Percentiles rank a stretch among this genome's conserved stretches.
These are phyloP conservation scores for Globisporangium abappressorium DNA, from an alignment of 352 stramenopile genomes.

Conservation along the genomic window DNA sequence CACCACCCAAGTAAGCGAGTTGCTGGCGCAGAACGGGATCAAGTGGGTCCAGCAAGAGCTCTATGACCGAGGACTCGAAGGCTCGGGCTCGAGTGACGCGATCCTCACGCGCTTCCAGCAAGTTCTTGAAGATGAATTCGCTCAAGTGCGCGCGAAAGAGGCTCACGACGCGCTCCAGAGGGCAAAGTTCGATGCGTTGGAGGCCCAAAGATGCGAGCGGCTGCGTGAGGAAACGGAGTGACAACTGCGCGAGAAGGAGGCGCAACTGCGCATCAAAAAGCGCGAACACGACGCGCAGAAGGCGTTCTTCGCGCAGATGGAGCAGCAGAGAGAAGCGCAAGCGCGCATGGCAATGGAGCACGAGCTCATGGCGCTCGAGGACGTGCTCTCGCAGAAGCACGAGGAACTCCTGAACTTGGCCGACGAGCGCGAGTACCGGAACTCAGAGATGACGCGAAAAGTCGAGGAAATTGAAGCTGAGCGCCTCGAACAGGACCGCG, in stretches of 20 bases:
- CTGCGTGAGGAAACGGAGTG: slow-evolving; percentile 40
- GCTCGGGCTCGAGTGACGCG: slow-evolving; percentile 33
- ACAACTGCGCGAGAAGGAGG: slow-evolving; percentile 35
- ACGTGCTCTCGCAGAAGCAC: slow-evolving; percentile 45
- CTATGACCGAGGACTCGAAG: slow-evolving; percentile 67
- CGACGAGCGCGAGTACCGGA: slow-evolving; percentile 30
- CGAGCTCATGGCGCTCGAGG: slow-evolving; percentile 53
- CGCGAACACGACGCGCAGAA: slow-evolving; percentile 45
- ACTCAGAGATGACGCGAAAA: slow-evolving; percentile 35
- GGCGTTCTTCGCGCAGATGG: slow-evolving; percentile 62
- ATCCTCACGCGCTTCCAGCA: slow-evolving; percentile 50
- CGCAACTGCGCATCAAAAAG: slow-evolving; percentile 31
- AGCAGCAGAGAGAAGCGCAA: slow-evolving; percentile 42
- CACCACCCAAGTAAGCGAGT: slow-evolving; percentile 22
- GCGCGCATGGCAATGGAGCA: slow-evolving; percentile 39
- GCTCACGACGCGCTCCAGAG: slow-evolving; percentile 14
- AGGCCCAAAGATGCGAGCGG: slow-evolving; percentile 22
- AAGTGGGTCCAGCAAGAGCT: slow-evolving; percentile 83
- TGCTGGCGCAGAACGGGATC: slow-evolving; percentile 39
- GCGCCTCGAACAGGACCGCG: slow-evolving; percentile 41
- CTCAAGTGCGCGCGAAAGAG: background rate
- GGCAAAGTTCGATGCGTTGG: slow-evolving; percentile 29
- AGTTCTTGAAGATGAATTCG: slow-evolving; percentile 37
- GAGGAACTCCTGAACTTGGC: slow-evolving; percentile 32
- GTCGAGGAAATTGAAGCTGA: slow-evolving; percentile 51